Evolutionary conservation across 2,329 filamentous ascomycete species (phyloP).

Genomic region (Nannizziopsis barbatae): DNA sequence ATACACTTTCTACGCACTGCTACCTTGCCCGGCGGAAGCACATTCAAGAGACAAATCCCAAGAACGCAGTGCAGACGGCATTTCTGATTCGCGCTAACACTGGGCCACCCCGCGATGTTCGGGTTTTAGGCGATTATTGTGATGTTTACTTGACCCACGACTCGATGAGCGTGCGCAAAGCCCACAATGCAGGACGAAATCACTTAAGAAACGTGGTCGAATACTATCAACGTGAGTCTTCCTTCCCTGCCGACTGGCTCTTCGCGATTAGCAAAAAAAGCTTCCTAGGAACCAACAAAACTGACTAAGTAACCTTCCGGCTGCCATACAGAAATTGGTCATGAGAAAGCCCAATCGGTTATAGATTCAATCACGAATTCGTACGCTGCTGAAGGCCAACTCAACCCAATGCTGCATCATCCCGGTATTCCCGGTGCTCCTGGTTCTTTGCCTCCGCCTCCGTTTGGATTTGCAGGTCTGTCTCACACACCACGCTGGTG

Average conservation of each 20-base stretch:
- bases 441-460: slow-evolving; percentile 35
- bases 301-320: not conserved
- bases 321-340: slow-evolving; percentile 65
- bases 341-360: slow-evolving; percentile 95
- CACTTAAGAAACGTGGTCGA: slow-evolving; percentile 95
- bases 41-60: not conserved
- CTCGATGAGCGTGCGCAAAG: slow-evolving; percentile 98
- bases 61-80: slow-evolving; percentile 4
- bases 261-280: not conserved
- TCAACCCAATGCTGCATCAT: slow-evolving; percentile 70
- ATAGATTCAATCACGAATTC: slow-evolving; percentile 96
- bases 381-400: slow-evolving; percentile 88
- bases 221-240: slow-evolving; percentile 74
- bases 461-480: slow-evolving; percentile 54
- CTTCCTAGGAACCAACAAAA: no score
- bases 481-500: not conserved
- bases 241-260: not conserved
- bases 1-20: slow-evolving; percentile 1
- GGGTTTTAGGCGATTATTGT: slow-evolving; percentile 69
- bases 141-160: slow-evolving; percentile 99
- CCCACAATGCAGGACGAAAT: slow-evolving; percentile 92
- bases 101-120: not conserved
- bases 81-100: slow-evolving; percentile 2
- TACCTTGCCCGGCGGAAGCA: slow-evolving; percentile 10
- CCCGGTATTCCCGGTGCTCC: slow-evolving; percentile 28